Evolutionary conservation across 371 early-diverging fungal genomes (phyloP).

Genomic region (Cokeromyces recurvatus): DNA sequence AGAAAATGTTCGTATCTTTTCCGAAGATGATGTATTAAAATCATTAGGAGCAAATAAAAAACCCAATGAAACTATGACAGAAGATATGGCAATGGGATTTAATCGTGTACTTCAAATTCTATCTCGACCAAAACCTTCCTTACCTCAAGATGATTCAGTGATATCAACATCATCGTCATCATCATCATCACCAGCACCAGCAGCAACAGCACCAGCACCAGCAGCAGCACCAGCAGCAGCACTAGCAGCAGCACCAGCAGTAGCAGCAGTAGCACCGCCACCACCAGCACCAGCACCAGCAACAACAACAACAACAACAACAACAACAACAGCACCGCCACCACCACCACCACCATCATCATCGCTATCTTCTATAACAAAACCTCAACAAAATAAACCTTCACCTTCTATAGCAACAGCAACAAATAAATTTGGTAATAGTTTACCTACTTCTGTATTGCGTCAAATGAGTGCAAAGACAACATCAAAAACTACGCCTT

Average conservation of each 20-base stretch:
- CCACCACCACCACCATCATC: neutral
- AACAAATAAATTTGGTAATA: slow-evolving; percentile 48
- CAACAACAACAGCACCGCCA: neutral
- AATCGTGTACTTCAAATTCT: slow-evolving; percentile 58
- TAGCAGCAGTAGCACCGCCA: no score
- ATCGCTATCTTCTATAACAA: neutral
- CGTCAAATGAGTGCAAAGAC: slow-evolving; percentile 62
- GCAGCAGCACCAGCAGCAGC: no score
- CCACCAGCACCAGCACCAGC: slow-evolving; percentile 10
- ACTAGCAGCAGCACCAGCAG: no score
- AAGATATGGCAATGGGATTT: slow-evolving; percentile 51
- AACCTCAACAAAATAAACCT: slow-evolving; percentile 2
- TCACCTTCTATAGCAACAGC: slow-evolving; percentile 17
- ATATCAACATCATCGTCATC: no score
- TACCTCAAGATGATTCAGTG: neutral
- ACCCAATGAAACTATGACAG: slow-evolving; percentile 16
- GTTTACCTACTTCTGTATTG: slow-evolving; percentile 63
- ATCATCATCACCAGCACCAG: neutral
- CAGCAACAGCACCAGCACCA: no score
- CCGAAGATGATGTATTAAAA: slow-evolving; percentile 57
- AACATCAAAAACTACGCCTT: slow-evolving; percentile 34
- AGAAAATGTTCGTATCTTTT: slow-evolving; percentile 39
- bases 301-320: slow-evolving; percentile 6
- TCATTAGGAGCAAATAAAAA: slow-evolving; percentile 42
- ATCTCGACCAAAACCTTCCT: slow-evolving; percentile 43